These are phyloP conservation scores for Boehmeria nivea DNA, from an alignment of 306 rosid genomes.

Conservation along the genomic window DNA sequence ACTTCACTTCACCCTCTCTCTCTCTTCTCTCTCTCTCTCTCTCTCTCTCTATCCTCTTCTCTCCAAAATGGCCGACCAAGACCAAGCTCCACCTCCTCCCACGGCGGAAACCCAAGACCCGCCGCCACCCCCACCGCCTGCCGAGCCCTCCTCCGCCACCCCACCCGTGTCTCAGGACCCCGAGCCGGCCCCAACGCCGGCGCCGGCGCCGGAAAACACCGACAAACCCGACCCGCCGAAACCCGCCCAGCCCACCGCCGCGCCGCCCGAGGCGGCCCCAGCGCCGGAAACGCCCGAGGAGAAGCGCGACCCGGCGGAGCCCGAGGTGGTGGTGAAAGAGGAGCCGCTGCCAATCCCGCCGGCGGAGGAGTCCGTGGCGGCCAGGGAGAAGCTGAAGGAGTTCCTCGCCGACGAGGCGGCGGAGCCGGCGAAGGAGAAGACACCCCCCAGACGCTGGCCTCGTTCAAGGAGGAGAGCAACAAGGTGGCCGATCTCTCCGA, in stretches of 20 bases:
- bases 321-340: slow-evolving; percentile 20
- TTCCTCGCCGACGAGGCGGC: slow-evolving; percentile 22
- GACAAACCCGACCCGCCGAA: no score
- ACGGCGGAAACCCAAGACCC: slow-evolving; percentile 6
- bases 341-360: slow-evolving; percentile 14
- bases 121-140: slow-evolving; percentile 5
- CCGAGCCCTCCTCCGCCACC: background rate
- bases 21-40: background rate
- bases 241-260: no score
- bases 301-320: slow-evolving; percentile 7
- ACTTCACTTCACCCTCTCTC: background rate
- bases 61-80: slow-evolving; percentile 43
- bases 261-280: slow-evolving; percentile 8
- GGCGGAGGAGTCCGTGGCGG: background rate
- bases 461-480: slow-evolving; percentile 88
- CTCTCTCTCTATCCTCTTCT: background rate
- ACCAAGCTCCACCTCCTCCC: slow-evolving; percentile 2
- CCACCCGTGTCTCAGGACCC: no score
- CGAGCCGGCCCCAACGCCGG: slow-evolving; percentile 10
- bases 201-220: background rate
- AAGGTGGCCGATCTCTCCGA: slow-evolving; percentile 58
- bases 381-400: slow-evolving; percentile 21
- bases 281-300: background rate
- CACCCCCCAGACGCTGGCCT: slow-evolving; percentile 40
- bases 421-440: slow-evolving; percentile 16